phyloP scores from a whole-genome alignment of 1,139 yeast species.

The Saccharomyces hybrid region DNA sequence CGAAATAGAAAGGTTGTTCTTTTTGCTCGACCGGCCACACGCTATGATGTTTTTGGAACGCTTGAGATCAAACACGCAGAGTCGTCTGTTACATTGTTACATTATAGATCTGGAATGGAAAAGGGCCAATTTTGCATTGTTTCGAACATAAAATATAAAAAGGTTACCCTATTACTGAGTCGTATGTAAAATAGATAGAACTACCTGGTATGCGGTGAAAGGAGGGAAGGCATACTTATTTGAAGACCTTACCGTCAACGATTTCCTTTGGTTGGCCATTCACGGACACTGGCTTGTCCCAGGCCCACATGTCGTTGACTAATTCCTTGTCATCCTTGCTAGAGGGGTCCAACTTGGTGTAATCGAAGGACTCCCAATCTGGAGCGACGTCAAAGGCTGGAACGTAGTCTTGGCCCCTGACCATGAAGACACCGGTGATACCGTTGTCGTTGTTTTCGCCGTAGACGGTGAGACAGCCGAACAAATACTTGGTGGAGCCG shows the following conservation, averaged over 20 bases:
- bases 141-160: too few species aligned
- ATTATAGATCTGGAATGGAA: too few species aligned
- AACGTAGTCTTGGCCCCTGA: constrained; percentile 85
- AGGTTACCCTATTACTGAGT: background rate
- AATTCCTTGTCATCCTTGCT: constrained; percentile 62
- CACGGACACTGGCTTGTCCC: constrained; percentile 70
- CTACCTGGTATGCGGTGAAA: background rate
- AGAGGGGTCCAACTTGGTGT: constrained; percentile 60
- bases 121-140: background rate
- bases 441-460: constrained; percentile 99
- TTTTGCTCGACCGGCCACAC: too few species aligned
- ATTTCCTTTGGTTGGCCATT: constrained; percentile 62
- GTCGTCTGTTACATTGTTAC: too few species aligned
- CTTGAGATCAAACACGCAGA: too few species aligned
- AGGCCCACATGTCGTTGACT: constrained; percentile 72
- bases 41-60: too few species aligned
- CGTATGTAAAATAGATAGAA: background rate
- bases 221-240: constrained; percentile 32
- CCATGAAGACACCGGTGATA: constrained; percentile 88
- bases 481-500: constrained; percentile 89
- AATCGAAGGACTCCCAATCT: constrained; percentile 88
- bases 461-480: constrained; percentile 89
- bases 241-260: constrained; percentile 79
- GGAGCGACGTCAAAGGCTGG: constrained; percentile 99
- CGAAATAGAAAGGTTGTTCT: too few species aligned